Base-by-base conservation (phyloP, 495 filamentous ascomycete species). In the Aspergillus baeticus region DNA sequence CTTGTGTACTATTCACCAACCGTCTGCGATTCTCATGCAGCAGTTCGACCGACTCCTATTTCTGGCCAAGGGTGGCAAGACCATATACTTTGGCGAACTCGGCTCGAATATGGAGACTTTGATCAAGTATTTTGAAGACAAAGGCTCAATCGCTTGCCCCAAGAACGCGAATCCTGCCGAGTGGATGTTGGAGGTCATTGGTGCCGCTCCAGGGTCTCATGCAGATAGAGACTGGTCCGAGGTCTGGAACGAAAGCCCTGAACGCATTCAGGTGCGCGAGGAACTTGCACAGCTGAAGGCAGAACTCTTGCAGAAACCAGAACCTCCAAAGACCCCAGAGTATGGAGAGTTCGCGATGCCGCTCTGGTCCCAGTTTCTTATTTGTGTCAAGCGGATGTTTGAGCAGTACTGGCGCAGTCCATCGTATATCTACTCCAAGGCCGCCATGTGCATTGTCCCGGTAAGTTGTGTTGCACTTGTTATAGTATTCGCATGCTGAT, bases 1-100 rank as follows among this genome's bases (percentile, higher is more conserved):
- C 68, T 81, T 96, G 13, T 93, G 90, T 68, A 96, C 91, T 6
- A 96, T 98, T 59, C 93, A 98, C 70, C 93, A 98, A 63, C 91
- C 91, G 2, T 92, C 88, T 0, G 89, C 90, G 36, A 88, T 93
- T 73, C 78, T 98, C 38, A 94, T 98, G 77, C 86, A 95, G 66
- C 83, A 89, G 52, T 98, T 98, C 63, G 92, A 98, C 65, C 83
- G 88, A 10, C 77, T 98, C 5, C 76, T 94, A n/a, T 91, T 96
- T 70, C 73, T 95, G 34, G 83, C 84, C 11, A 84, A 80, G 54
- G 90, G 89, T 42, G 91, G 91, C 29, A 81, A 77, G 58, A 89
- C 89, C 0, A 87, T 95, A 35, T 94, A 96, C 72, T 95, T 92
- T 69, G 91, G 91, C 38, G 85, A 89, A 11, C 87, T 95, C 45